Conservation (phyloP, 768 basidiomycete genomes). For the Paxillus ammoniavirescens region DNA sequence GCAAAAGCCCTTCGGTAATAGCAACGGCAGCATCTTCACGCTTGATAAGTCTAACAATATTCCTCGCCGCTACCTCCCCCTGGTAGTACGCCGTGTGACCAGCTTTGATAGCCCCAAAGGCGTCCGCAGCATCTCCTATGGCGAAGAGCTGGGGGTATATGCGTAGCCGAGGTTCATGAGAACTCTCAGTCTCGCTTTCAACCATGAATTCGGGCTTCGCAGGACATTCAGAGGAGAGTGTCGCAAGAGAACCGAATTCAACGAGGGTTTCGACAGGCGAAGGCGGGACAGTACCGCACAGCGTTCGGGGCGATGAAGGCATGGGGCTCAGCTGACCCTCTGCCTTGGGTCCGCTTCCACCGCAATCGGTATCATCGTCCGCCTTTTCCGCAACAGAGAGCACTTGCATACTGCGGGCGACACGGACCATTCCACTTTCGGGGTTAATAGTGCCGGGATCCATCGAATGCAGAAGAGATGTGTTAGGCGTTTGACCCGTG, state of each 20-base stretch:
- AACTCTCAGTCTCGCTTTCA: conserved; percentile 17
- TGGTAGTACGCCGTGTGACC: conserved; percentile 57
- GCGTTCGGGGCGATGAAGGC: conserved; percentile 1
- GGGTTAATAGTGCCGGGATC: conserved; percentile 41
- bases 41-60: conserved; percentile 46
- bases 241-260: neutral
- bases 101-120: conserved; percentile 61
- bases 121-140: conserved; percentile 62
- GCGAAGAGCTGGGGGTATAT: conserved; percentile 58
- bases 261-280: conserved; percentile 13
- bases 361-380: neutral
- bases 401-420: conserved; percentile 54
- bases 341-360: too few relatives aligned
- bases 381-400: neutral
- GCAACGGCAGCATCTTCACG: conserved; percentile 11
- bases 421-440: conserved; percentile 39
- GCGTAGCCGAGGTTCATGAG: conserved; percentile 3
- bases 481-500: conserved; percentile 62
- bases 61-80: conserved; percentile 52
- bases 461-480: conserved; percentile 42
- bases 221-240: neutral
- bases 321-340: neutral
- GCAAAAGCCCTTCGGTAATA: neutral
- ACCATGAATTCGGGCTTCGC: neutral
- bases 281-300: conserved; percentile 4